phyloP scores from a whole-genome alignment of 148 eudicot genomes.

The Persicaria maculosa region DNA sequence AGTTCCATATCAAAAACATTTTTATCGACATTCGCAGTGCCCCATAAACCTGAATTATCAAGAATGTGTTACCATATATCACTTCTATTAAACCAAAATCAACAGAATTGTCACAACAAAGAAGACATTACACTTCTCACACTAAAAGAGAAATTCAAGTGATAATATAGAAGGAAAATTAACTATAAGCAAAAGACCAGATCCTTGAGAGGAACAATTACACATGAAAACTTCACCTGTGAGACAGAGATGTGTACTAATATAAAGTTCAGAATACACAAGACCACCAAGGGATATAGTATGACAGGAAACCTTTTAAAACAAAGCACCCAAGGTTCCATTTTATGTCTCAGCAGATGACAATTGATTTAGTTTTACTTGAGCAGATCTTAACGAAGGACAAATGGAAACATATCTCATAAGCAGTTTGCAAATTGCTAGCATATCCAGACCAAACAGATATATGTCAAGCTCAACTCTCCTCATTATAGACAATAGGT shows the following conservation, averaged over 20 bases:
- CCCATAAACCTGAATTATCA: slow-evolving; percentile 72
- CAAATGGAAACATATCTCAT: neutral
- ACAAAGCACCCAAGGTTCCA: too few relatives aligned
- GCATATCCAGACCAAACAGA: neutral
- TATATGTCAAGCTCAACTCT: neutral
- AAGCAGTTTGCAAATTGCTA: neutral
- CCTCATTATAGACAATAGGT: neutral
- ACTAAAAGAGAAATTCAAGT: neutral
- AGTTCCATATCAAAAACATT: slow-evolving; percentile 99
- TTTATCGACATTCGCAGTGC: slow-evolving; percentile 97
- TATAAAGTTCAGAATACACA: too few relatives aligned
- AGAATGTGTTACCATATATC: neutral
- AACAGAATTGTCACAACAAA: neutral
- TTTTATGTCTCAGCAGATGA: too few relatives aligned
- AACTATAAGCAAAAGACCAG: too few relatives aligned
- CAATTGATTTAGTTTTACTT: too few relatives aligned
- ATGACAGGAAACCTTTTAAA: too few relatives aligned
- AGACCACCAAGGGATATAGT: too few relatives aligned
- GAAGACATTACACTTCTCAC: neutral
- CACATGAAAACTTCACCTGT: too few relatives aligned
- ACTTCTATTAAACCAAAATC: neutral
- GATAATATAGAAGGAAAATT: neutral
- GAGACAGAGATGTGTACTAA: too few relatives aligned
- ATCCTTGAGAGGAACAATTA: too few relatives aligned
- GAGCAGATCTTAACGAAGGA: too few relatives aligned